Evolutionary conservation across 1,139 yeast species (phyloP), one percentile per base, ranked within the genome.

Genomic region (Taphrina pruni): DNA sequence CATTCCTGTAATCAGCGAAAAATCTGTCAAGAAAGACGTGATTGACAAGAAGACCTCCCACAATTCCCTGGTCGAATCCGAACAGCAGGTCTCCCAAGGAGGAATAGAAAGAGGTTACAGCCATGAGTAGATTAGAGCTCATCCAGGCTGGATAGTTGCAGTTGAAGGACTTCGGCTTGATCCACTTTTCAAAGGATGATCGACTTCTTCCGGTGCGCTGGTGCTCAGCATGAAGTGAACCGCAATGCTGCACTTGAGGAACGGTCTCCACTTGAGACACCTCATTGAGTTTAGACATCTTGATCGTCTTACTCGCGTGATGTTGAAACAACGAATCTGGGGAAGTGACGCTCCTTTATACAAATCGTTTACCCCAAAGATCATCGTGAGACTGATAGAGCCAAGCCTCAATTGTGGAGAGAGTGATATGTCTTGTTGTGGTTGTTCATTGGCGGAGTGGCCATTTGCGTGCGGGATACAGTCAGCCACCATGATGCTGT

Each of bases 291-390:
- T 50, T 50, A 36, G 54, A 21, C 54, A 50, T 50, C 6, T 26
- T n/a, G 9, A 4, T 21, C 36, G 9, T 2, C 4, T 4, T 26
- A 26, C 32, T n/a, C n/a, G 51, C n/a, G 51, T 46, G 9, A 46
- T 20, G 6, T 39, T 14, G 43, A 39, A 39, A n/a, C 20, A 17
- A 46, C 11, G n/a, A 50, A 50, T 50, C 54, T 50, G 36, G 54
- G 54, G 54, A 50, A 50, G 54, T 14, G 54, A 50, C n/a, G 9
- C 54, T 21, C 36, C 54, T 50, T 50, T 50, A 50, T 50, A 50
- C n/a, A 11, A 50, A 6, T 8, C 36, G 2, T 50, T 2, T 50
- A 50, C 54, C 32, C 36, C 54, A 21, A 26, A 7, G 36, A 50
- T 50, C 36, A 2, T 21, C 36, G 54, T 50, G 54, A 50, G n/a